Conservation (phyloP, 805 yeast genomes). For the Wickerhamiella nectarea region DNA sequence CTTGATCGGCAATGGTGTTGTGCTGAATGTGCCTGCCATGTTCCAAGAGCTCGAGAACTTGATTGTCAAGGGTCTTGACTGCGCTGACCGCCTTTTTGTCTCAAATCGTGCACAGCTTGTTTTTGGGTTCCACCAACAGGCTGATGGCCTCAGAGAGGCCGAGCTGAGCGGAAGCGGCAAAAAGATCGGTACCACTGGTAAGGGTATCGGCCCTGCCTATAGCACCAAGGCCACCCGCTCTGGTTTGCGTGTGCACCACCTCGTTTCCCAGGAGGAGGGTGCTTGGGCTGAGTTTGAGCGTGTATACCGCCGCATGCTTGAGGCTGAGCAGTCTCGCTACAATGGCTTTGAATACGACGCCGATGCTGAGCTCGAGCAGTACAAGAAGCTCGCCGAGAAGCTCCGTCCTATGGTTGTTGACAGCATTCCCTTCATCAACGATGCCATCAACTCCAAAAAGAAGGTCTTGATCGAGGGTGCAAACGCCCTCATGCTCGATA, state of each 20-base stretch:
- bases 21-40: slow-evolving; percentile 85
- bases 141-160: slow-evolving; percentile 87
- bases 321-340: slow-evolving; percentile 75
- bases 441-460: slow-evolving; percentile 66
- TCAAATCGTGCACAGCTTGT: slow-evolving; percentile 94
- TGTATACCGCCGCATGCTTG: slow-evolving; percentile 61
- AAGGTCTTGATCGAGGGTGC: slow-evolving; percentile 95
- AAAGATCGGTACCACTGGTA: slow-evolving; percentile 94
- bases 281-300: slow-evolving; percentile 87
- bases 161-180: slow-evolving; percentile 72
- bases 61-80: slow-evolving; percentile 64
- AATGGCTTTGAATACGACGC: slow-evolving; percentile 84
- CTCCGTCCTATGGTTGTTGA: slow-evolving; percentile 89
- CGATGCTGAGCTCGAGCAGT: slow-evolving; percentile 65
- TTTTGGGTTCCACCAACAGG: slow-evolving; percentile 95
- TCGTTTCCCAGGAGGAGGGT: slow-evolving; percentile 75
- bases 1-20: slow-evolving; percentile 92
- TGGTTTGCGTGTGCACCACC: slow-evolving; percentile 92
- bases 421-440: slow-evolving; percentile 60
- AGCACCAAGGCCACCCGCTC: slow-evolving; percentile 94
- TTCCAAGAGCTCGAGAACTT: slow-evolving; percentile 73
- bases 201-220: slow-evolving; percentile 97
- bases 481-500: slow-evolving; percentile 92
- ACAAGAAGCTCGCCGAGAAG: slow-evolving; percentile 57
- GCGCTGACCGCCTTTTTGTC: slow-evolving; percentile 64